Percentiles rank a stretch among this genome's conserved stretches.
phyloP scores from a whole-genome alignment of 176 grass and related monocot genomes.

The Oryza nivara region DNA sequence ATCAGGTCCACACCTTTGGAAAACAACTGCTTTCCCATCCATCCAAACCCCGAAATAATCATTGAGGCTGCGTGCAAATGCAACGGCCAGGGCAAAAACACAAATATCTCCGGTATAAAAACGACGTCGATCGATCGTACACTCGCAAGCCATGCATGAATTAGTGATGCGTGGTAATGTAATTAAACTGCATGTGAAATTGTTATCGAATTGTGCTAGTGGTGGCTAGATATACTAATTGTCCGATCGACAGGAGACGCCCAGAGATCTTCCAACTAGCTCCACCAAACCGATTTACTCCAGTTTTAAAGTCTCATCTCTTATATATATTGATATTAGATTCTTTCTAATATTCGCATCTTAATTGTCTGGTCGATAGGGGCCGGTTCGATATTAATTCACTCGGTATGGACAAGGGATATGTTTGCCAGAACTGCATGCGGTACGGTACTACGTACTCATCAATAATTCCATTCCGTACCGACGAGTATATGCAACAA shows the following conservation, averaged over 20 bases:
- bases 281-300: too few relatives aligned
- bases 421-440: too few relatives aligned
- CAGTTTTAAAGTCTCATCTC: too few relatives aligned
- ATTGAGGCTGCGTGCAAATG: constrained; percentile 10
- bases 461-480: too few relatives aligned
- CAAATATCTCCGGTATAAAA: neutral
- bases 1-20: constrained; percentile 21
- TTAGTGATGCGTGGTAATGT: neutral
- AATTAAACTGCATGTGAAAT: neutral
- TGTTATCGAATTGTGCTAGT: neutral
- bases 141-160: neutral
- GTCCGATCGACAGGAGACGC: neutral
- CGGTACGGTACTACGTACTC: too few relatives aligned
- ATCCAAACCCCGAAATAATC: constrained; percentile 25
- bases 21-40: constrained; percentile 44
- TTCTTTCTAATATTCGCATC: too few relatives aligned
- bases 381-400: neutral
- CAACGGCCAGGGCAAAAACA: neutral
- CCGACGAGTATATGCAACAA: too few relatives aligned
- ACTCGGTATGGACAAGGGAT: neutral
- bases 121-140: neutral
- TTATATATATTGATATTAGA: too few relatives aligned
- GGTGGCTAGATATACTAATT: neutral
- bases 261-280: too few relatives aligned
- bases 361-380: too few relatives aligned